phyloP scores from a whole-genome alignment of 805 yeast species.

The Candida golubevii region DNA sequence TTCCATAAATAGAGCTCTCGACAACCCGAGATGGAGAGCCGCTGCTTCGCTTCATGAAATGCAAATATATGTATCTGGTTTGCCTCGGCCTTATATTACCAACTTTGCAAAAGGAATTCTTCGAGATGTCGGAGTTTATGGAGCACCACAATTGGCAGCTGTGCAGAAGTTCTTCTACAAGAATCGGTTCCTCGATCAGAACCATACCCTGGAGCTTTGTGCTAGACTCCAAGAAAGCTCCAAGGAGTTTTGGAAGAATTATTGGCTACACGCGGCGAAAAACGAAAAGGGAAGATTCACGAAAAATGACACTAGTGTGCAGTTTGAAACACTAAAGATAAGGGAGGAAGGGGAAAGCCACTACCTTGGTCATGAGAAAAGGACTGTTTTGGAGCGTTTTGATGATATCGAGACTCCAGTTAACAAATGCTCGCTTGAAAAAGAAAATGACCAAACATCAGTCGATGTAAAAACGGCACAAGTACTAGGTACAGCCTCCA shows the following conservation, averaged over 20 bases:
- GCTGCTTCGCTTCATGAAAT: constrained; percentile 61
- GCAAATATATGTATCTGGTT: constrained; percentile 47
- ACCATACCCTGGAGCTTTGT: constrained; percentile 23
- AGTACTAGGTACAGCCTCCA: constrained; percentile 59
- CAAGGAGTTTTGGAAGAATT: constrained; percentile 47
- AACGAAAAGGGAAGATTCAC: constrained; percentile 36
- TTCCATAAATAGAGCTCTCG: constrained; percentile 46
- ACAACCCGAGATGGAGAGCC: constrained; percentile 54
- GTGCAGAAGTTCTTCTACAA: constrained; percentile 52
- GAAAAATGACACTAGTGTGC: constrained; percentile 26
- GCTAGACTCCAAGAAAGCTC: constrained; percentile 32
- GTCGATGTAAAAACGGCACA: constrained; percentile 22
- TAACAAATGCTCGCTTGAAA: not conserved
- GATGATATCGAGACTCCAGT: not conserved
- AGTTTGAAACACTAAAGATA: not conserved
- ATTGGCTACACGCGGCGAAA: constrained; percentile 44
- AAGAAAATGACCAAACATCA: not conserved
- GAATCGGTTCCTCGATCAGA: constrained; percentile 41
- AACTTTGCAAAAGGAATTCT: constrained; percentile 42
- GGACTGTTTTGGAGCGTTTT: not conserved
- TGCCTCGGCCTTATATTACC: constrained; percentile 39
- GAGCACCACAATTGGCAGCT: constrained; percentile 54
- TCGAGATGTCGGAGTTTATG: constrained; percentile 41
- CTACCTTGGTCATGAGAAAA: not conserved
- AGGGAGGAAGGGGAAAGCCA: not conserved